These are phyloP conservation scores for Nemania diffusa DNA, from an alignment of 2,329 filamentous ascomycete genomes.

Conservation along the genomic window DNA sequence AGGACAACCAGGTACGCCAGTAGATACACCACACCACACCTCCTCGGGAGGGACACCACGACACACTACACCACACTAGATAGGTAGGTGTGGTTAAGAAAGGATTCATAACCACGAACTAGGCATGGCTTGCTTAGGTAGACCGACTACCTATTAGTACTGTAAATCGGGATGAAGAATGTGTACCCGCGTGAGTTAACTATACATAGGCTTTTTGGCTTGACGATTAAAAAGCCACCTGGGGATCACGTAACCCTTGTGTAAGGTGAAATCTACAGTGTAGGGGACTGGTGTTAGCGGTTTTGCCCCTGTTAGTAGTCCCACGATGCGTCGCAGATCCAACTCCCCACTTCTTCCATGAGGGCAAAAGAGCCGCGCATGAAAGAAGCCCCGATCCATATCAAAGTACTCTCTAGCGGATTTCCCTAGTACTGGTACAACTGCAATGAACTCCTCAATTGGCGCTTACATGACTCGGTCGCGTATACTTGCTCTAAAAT, in stretches of 20 bases:
- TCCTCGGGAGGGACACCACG: neutral
- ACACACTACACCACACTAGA: neutral
- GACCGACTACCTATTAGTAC: neutral
- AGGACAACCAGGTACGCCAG: too few relatives aligned
- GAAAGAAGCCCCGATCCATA: neutral
- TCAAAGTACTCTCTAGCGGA: neutral
- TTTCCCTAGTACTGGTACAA: neutral
- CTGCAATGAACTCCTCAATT: neutral
- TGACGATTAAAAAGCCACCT: neutral
- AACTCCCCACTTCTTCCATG: constrained; percentile 10
- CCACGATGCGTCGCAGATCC: constrained; percentile 30
- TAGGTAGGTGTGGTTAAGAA: neutral
- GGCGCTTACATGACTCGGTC: neutral
- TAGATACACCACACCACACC: neutral
- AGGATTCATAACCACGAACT: neutral
- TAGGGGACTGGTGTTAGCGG: constrained; percentile 12
- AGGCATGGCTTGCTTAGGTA: neutral
- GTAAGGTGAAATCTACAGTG: constrained; percentile 1
- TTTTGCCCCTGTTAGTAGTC: constrained; percentile 21
- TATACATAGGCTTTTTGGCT: neutral
- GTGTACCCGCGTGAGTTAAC: neutral
- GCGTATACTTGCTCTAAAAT: too few relatives aligned
- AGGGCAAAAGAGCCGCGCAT: constrained; percentile 35
- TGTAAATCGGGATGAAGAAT: neutral
- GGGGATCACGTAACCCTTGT: neutral